phyloP scores from a whole-genome alignment of 208 protist species.

The Trypanosoma avium region DNA sequence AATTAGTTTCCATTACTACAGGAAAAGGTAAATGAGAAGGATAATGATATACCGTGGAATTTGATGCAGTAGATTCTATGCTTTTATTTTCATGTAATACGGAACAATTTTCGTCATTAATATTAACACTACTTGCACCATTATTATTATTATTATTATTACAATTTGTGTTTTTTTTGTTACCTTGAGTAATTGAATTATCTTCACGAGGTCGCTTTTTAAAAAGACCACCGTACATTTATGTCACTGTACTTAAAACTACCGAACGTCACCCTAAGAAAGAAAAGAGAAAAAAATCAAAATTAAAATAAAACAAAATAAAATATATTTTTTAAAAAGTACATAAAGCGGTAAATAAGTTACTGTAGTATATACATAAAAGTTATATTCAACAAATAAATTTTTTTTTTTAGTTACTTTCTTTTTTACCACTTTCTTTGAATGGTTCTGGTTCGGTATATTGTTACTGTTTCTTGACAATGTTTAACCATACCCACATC shows the following conservation, averaged over 20 bases:
- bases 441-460: too few relatives aligned
- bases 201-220: conserved; percentile 27
- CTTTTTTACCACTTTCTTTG: too few relatives aligned
- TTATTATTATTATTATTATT: too few relatives aligned
- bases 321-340: conserved; percentile 7
- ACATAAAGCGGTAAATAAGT: conserved; percentile 13
- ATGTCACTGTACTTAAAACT: neutral
- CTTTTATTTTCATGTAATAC: neutral
- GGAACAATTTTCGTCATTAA: neutral
- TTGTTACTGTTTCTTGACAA: too few relatives aligned
- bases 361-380: too few relatives aligned
- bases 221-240: conserved; percentile 36
- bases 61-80: neutral
- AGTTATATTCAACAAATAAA: too few relatives aligned
- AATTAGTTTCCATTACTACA: conserved; percentile 55
- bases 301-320: conserved; percentile 13
- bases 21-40: conserved; percentile 76
- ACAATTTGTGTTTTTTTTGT: neutral
- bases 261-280: neutral
- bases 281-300: conserved; percentile 15
- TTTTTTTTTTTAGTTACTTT: neutral
- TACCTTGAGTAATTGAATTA: neutral
- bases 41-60: conserved; percentile 68
- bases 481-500: too few relatives aligned
- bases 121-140: neutral